Conservation (phyloP, 805 yeast species). For the Candida ortonii region DNA sequence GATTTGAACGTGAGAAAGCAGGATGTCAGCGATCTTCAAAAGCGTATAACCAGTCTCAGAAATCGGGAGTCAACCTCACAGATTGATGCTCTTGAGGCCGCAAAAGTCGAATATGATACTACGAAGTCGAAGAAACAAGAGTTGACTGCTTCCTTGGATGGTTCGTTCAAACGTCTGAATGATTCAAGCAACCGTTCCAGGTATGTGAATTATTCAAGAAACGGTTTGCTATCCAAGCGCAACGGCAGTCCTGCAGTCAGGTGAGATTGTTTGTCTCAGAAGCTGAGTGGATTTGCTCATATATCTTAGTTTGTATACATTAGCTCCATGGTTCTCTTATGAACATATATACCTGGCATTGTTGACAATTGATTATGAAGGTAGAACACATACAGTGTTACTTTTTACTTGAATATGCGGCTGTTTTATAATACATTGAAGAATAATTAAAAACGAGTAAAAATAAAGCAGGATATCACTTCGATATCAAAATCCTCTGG, state of each 20-base stretch:
- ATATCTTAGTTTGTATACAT: too few species aligned
- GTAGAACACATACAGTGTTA: neutral
- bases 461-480: conserved; percentile 12
- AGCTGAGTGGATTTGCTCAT: too few species aligned
- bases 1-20: conserved; percentile 26
- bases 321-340: too few species aligned
- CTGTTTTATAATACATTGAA: conserved; percentile 7
- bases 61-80: conserved; percentile 2
- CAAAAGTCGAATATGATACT: conserved; percentile 10
- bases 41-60: conserved; percentile 9
- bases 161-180: conserved; percentile 18
- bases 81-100: conserved; percentile 6
- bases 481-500: conserved; percentile 6
- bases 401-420: conserved; percentile 1
- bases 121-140: conserved; percentile 11
- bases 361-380: too few species aligned
- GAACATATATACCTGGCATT: too few species aligned
- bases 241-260: conserved; percentile 19
- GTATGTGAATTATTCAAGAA: conserved; percentile 26
- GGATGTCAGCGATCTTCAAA: conserved; percentile 6
- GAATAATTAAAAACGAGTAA: conserved; percentile 11
- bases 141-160: conserved; percentile 14
- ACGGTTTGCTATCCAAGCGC: conserved; percentile 21
- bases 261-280: too few species aligned
- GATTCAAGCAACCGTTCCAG: conserved; percentile 23